Evolutionary conservation across 2,329 filamentous ascomycete species (phyloP).

Genomic region (Talaromyces marneffei): DNA sequence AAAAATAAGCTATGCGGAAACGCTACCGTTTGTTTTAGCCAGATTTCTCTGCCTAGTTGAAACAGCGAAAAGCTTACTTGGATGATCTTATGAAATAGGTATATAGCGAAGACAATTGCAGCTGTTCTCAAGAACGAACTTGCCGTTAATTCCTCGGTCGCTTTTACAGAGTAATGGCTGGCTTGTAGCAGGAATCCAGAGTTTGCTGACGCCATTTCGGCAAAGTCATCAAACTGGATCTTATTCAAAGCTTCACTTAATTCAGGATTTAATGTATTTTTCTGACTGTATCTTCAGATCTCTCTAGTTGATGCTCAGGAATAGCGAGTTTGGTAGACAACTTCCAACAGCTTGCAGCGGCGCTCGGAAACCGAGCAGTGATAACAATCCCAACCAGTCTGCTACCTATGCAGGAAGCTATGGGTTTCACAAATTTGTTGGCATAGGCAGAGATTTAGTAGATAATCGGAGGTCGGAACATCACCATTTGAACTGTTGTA

Average conservation of each 20-base stretch:
- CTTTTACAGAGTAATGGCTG: neutral
- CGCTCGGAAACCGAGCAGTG: neutral
- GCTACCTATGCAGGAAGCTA: neutral
- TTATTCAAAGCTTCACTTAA: neutral
- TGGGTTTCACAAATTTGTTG: neutral
- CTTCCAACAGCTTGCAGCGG: neutral
- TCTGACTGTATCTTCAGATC: neutral
- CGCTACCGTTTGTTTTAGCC: neutral
- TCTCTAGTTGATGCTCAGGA: too few relatives aligned
- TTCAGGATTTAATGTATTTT: neutral
- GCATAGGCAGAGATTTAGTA: neutral
- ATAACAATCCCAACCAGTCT: neutral
- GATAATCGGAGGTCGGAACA: too few relatives aligned
- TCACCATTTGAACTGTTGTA: too few relatives aligned
- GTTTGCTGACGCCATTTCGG: neutral
- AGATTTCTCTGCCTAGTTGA: neutral
- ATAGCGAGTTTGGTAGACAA: too few relatives aligned
- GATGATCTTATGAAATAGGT: neutral
- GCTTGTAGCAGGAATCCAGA: neutral
- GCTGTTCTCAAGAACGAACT: neutral
- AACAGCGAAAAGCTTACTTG: neutral
- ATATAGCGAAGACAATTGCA: neutral
- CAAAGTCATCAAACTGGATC: neutral
- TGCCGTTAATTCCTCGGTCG: neutral
- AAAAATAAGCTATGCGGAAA: neutral